These are phyloP conservation scores for Phytophthora colocasiae DNA, from an alignment of 352 stramenopile species.

Conservation along the genomic window DNA sequence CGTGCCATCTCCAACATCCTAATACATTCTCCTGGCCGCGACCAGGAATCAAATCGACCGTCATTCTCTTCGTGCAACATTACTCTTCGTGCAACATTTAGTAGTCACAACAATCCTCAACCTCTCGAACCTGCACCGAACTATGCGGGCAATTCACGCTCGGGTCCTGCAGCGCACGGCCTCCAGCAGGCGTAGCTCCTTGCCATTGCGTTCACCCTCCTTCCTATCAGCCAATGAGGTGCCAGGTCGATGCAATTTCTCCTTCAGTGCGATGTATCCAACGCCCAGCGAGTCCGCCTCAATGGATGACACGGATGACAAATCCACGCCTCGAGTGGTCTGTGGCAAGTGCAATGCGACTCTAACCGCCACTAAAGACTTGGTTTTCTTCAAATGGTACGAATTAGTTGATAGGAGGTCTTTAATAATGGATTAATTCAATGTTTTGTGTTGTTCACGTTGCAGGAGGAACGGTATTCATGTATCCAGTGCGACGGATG, in stretches of 20 bases:
- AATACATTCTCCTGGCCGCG: slow-evolving; percentile 10
- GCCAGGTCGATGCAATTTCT: slow-evolving; percentile 32
- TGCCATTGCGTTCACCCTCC: slow-evolving; percentile 13
- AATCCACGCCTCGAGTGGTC: slow-evolving; percentile 59
- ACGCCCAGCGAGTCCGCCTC: slow-evolving; percentile 56
- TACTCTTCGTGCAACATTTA: slow-evolving; percentile 17
- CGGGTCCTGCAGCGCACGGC: slow-evolving; percentile 21
- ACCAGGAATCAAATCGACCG: slow-evolving; percentile 1
- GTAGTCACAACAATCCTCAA: slow-evolving; percentile 14
- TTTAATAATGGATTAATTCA: background rate
- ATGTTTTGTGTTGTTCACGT: background rate
- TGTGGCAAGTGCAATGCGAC: slow-evolving; percentile 74
- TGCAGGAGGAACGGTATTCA: slow-evolving; percentile 75
- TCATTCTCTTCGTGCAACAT: slow-evolving; percentile 34
- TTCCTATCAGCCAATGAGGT: slow-evolving; percentile 4
- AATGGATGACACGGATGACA: slow-evolving; percentile 50
- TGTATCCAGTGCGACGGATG: slow-evolving; percentile 70
- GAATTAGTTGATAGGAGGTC: background rate
- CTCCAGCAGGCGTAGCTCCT: slow-evolving; percentile 9
- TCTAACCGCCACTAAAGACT: slow-evolving; percentile 65
- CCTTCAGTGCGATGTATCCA: slow-evolving; percentile 67
- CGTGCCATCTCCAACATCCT: slow-evolving; percentile 43
- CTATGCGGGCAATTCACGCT: slow-evolving; percentile 24
- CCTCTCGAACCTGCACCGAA: slow-evolving; percentile 8
- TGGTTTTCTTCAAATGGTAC: slow-evolving; percentile 85